Evolutionary conservation across 2,329 filamentous ascomycete species (phyloP).

Genomic region (Colletotrichum filicis): DNA sequence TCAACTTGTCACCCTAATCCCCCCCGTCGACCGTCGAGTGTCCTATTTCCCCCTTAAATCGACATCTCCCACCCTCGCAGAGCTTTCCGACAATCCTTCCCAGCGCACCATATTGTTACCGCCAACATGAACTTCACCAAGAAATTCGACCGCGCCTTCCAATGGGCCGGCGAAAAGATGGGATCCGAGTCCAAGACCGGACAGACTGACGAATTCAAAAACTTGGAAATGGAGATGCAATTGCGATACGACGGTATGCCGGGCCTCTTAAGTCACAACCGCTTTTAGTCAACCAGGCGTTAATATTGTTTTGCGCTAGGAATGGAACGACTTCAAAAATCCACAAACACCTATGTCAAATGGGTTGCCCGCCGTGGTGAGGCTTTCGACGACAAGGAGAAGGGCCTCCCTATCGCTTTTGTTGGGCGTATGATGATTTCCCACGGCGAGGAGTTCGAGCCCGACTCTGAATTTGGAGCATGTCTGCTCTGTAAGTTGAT

Average conservation of each 20-base stretch:
- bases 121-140: conserved; percentile 71
- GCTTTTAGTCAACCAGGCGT: background rate
- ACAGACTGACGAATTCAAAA: conserved; percentile 91
- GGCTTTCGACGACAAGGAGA: conserved; percentile 84
- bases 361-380: conserved; percentile 87
- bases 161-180: conserved; percentile 99
- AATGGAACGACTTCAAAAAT: conserved; percentile 88
- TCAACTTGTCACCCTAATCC: conserved; percentile 8
- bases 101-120: background rate
- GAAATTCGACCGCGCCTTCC: conserved; percentile 94
- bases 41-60: background rate
- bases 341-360: conserved; percentile 88
- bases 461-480: conserved; percentile 90
- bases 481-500: conserved; percentile 75
- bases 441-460: conserved; percentile 93
- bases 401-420: conserved; percentile 81
- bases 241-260: conserved; percentile 86
- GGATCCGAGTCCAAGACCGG: conserved; percentile 88
- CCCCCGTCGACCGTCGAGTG: background rate
- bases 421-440: conserved; percentile 86
- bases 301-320: conserved; percentile 62
- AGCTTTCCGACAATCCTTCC: background rate
- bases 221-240: conserved; percentile 89
- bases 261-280: background rate
- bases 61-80: background rate